Conservation (phyloP, 768 basidiomycete species). For the Lactarius pseudohatsudake region DNA sequence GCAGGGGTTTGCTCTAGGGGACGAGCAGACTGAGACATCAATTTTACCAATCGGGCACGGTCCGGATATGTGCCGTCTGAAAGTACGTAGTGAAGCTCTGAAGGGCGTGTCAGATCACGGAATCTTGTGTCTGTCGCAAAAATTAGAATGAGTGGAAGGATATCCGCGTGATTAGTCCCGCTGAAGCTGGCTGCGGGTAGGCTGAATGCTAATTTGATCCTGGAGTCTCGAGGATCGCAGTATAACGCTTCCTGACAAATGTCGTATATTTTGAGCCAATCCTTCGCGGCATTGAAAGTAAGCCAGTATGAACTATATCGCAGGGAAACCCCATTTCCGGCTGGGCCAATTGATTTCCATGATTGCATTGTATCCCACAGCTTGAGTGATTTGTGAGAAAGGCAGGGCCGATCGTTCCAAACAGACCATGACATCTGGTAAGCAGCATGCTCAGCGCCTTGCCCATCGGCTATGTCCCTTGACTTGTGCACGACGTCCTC, state of each 20-base stretch:
- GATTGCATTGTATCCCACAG: slow-evolving; percentile 1
- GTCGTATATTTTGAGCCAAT: not conserved
- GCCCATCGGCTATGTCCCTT: not conserved
- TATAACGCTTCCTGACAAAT: not conserved
- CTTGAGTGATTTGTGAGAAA: not conserved
- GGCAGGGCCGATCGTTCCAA: not conserved
- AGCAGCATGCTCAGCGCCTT: not conserved
- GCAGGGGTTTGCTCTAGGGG: not conserved
- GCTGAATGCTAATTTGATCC: not conserved
- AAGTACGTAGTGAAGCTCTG: not conserved
- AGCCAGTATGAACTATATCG: slow-evolving; percentile 18
- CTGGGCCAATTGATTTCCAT: slow-evolving; percentile 12
- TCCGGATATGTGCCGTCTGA: slow-evolving; percentile 6
- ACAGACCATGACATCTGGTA: slow-evolving; percentile 8
- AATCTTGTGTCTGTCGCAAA: slow-evolving; percentile 5
- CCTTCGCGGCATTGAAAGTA: not conserved
- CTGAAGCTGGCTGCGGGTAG: slow-evolving; percentile 3
- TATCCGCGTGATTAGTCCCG: not conserved
- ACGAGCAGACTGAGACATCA: not conserved
- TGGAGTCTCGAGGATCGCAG: not conserved
- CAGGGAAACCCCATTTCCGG: not conserved
- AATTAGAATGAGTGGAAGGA: not conserved
- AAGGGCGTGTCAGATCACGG: not conserved
- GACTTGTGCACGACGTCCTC: slow-evolving; percentile 1
- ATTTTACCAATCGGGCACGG: not conserved